A percentile compares a stretch with the other conserved stretches of the same genome.
Evolutionary conservation across 202 grass and related monocot genomes (phyloP).

Genomic region (Hordeum pubiflorum): DNA sequence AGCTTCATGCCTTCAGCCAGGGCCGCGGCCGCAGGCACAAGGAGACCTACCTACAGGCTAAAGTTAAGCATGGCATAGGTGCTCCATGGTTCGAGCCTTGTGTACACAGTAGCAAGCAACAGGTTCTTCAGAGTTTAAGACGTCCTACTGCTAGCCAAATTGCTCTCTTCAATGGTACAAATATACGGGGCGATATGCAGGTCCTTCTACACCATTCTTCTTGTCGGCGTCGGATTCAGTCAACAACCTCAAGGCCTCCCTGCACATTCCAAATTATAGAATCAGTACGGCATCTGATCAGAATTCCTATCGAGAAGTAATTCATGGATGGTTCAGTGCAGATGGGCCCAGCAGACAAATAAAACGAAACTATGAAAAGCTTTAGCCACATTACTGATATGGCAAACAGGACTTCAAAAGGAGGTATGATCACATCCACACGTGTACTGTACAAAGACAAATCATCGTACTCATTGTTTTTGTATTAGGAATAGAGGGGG

Average conservation of each 20-base stretch:
- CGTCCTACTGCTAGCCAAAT: neutral
- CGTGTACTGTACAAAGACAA: neutral
- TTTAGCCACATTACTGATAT: neutral
- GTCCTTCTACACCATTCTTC: neutral
- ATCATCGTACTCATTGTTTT: neutral
- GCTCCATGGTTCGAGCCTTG: neutral
- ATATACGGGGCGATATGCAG: neutral
- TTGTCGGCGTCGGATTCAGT: neutral
- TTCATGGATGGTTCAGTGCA: neutral
- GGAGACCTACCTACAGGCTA: neutral
- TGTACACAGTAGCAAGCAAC: neutral
- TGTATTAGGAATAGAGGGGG: no score
- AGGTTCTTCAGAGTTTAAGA: neutral
- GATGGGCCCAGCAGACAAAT: neutral
- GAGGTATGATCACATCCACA: neutral
- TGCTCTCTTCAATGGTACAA: neutral
- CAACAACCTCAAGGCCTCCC: neutral
- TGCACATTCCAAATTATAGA: neutral
- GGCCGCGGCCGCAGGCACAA: neutral
- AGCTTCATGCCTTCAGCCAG: neutral
- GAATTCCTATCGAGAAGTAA: neutral
- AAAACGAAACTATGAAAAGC: neutral
- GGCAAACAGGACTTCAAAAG: neutral
- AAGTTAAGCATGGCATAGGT: neutral
- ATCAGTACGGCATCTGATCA: neutral